Evolutionary conservation across 108 stramenopile genomes (phyloP).

Genomic region (Pseudonitzschia multistriata): DNA sequence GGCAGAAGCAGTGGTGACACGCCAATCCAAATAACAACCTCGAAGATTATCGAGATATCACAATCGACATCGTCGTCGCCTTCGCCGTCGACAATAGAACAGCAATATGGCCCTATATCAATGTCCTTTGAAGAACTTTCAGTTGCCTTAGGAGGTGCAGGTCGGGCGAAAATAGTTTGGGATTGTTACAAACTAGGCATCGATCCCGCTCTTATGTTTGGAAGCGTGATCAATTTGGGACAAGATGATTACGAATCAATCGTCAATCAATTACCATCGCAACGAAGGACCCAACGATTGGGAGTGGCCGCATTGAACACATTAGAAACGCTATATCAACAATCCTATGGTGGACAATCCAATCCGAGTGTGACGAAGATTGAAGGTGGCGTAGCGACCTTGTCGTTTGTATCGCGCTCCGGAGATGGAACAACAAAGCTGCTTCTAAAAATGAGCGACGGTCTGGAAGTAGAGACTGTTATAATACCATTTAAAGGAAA

Average conservation of each 20-base stretch:
- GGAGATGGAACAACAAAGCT: conserved; percentile 73
- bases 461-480: conserved; percentile 77
- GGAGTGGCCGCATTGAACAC: conserved; percentile 40
- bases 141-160: conserved; percentile 50
- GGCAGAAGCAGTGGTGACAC: background rate
- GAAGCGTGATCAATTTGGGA: conserved; percentile 20
- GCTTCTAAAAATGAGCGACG: conserved; percentile 57
- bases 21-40: background rate
- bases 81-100: conserved; percentile 1
- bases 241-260: conserved; percentile 34
- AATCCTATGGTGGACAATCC: conserved; percentile 31
- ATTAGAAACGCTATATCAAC: conserved; percentile 41
- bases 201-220: conserved; percentile 53
- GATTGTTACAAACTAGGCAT: conserved; percentile 72
- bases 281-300: conserved; percentile 50
- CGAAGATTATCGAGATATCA: conserved; percentile 1
- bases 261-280: conserved; percentile 41
- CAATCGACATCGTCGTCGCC: background rate
- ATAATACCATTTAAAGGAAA: conserved; percentile 73
- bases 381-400: conserved; percentile 63
- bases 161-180: conserved; percentile 64
- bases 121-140: conserved; percentile 65
- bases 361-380: conserved; percentile 26
- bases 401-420: conserved; percentile 47
- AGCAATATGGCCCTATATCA: conserved; percentile 47